A percentile compares a stretch with the other conserved stretches of the same genome.
Evolutionary conservation across 805 yeast genomes (phyloP).

Genomic region (Candida khao-thaluensis): DNA sequence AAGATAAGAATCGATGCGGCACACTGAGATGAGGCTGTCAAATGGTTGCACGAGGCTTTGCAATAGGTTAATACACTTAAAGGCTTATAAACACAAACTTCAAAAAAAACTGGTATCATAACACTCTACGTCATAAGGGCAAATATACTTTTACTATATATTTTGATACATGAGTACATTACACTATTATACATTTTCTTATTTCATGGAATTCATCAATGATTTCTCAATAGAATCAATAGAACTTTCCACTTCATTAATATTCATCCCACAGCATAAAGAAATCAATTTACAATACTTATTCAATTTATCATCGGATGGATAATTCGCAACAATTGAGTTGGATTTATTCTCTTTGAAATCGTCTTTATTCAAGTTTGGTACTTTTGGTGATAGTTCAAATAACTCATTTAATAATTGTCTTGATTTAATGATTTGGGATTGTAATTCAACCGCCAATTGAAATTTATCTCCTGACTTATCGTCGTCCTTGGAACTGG

Average conservation of each 20-base stretch:
- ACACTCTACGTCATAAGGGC: too few relatives aligned
- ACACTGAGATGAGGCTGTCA: too few relatives aligned
- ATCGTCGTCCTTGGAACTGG: background rate
- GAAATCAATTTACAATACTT: slow-evolving; percentile 43
- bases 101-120: too few relatives aligned
- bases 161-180: too few relatives aligned
- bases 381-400: slow-evolving; percentile 13
- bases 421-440: slow-evolving; percentile 21
- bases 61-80: too few relatives aligned
- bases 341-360: slow-evolving; percentile 14
- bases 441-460: slow-evolving; percentile 27
- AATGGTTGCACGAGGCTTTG: too few relatives aligned
- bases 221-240: slow-evolving; percentile 44
- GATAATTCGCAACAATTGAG: slow-evolving; percentile 24
- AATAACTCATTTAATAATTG: slow-evolving; percentile 6
- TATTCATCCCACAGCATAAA: slow-evolving; percentile 42
- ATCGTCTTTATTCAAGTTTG: slow-evolving; percentile 13
- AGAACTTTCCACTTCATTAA: slow-evolving; percentile 40
- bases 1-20: too few relatives aligned
- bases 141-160: too few relatives aligned
- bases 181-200: slow-evolving; percentile 2
- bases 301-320: slow-evolving; percentile 32
- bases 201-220: slow-evolving; percentile 23
- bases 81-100: too few relatives aligned
- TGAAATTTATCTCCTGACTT: slow-evolving; percentile 15